Base-by-base conservation (phyloP, 305 asterid species). In the Withania somnifera region DNA sequence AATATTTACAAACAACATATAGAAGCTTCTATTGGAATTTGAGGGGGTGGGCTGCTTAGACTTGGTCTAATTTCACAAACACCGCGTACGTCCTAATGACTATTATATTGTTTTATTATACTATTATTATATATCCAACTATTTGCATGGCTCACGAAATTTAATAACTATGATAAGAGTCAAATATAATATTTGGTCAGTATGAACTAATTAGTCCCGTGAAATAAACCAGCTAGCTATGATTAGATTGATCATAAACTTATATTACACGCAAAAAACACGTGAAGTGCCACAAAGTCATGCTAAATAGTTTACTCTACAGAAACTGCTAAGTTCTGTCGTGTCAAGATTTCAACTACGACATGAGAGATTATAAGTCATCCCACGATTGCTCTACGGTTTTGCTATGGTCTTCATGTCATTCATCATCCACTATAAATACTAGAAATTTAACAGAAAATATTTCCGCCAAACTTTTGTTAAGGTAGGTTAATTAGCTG, bases 11-110 rank as follows among this genome's bases (percentile, higher is more conserved):
- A 83, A 73, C 64, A 38, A 51, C 5, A 67, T 45, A 79, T 15
- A 36, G 94, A 90, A 89, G 88, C 89, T 92, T 90, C 93, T 77
- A 63, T 61, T 85, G 87, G 90, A 84, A 77, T 54, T 34, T 32
- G 36, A 58, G 2, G 56, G 38, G 19, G 26, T 68, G 50, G n/a
- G n/a, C n/a, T n/a, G n/a, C n/a, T 82, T 77, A 66, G 88, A 82
- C 86, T 76, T 42, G 5, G 84, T 83, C 84, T 14, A 50, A 28
- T 75, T 28, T 13, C 19, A 24, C 42, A 75, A 73, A 50, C 7
- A 75, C 11, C 42, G 61, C 28, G 80, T 75, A 7, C 0, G 80
- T 75, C 14, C 0, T 75, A 15, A 75, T 4, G 10, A 9, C 36
- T 15, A 15, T 47, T 2, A 26, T 71, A 11, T 11, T 38, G 10